These are phyloP conservation scores for Fusarium sp. DNA, from an alignment of 2,329 filamentous ascomycete genomes.

Conservation along the genomic window DNA sequence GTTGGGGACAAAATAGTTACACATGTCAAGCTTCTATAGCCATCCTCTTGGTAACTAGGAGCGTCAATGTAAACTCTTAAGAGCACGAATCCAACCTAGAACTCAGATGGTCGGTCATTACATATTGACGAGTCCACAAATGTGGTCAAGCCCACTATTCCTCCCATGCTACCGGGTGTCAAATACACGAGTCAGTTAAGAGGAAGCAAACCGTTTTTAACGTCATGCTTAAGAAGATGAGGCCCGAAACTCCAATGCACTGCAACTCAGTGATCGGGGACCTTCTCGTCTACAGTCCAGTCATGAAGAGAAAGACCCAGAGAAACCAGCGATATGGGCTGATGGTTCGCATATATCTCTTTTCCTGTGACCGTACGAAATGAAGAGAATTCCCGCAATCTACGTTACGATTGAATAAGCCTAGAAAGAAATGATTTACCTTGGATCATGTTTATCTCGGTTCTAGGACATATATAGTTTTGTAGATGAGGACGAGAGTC, in stretches of 20 bases:
- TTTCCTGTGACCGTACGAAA: background rate
- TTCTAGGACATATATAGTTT: no score
- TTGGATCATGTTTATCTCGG: no score
- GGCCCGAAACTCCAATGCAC: conserved; percentile 17
- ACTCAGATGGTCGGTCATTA: background rate
- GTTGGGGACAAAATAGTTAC: background rate
- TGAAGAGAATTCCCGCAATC: background rate
- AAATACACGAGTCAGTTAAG: conserved; percentile 2
- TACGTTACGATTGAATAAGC: no score
- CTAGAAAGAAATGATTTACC: no score
- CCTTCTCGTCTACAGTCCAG: background rate
- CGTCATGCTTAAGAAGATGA: background rate
- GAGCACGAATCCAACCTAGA: background rate
- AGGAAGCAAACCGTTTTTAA: background rate
- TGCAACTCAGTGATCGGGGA: background rate
- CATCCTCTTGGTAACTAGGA: no score
- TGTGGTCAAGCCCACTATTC: background rate
- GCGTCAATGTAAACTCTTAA: background rate
- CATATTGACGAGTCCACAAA: background rate
- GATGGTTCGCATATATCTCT: background rate
- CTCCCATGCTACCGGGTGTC: background rate
- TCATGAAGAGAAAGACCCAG: background rate
- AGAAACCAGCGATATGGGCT: background rate
- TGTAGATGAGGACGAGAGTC: no score
- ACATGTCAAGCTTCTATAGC: background rate